Evolutionary conservation across 169 alveolate genomes (phyloP), one percentile per base, ranked within the genome.

Genomic region (Cardiosporidium cionae): DNA sequence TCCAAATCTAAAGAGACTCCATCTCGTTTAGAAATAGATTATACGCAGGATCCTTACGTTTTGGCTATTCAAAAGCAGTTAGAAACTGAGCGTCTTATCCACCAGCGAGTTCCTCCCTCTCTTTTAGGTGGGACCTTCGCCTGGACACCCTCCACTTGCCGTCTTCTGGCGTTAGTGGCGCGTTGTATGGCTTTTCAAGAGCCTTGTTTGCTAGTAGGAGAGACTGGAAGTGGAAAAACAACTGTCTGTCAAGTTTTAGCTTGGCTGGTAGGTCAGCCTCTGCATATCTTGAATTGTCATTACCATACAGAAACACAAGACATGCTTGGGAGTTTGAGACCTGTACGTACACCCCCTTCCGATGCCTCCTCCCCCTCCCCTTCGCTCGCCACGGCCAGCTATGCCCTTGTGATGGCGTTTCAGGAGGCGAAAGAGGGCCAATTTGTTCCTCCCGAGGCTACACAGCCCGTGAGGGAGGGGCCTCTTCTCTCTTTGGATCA

Each of bases 181-280:
- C 90, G 94, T 74, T 97, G 98, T 65, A 78, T 95, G 35, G 84
- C 81, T 27, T 84, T 91, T 81, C 82, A 93, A 5, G 99, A 98
- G 80, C 98, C 99, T 4, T 96, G 95, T 29, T 89, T 98, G 54
- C 87, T 98, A 31, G 97, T 98, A n/a, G 99, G 99, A 2, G 99
- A 96, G 74, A 97, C 99, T 0, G 99, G 99, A 6, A 89, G 98
- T 44, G 99, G 99, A n/a, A 96, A 96, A 76, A 96, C 99, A 2
- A 93, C 98, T 52, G 87, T 94, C 2, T 90, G 96, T 27, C 97
- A 96, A 86, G 83, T 88, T 64, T 65, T 96, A 58, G 90, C 98
- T 36, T 82, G 89, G 71, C 73, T 90, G 32, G 68, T 70, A 4
- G 81, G 64, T 6, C 32, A 22, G 9, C 74, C 53, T 72, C 83